Evolutionary conservation across 2,329 filamentous ascomycete genomes (phyloP).

Genomic region (Saccharata proteae): DNA sequence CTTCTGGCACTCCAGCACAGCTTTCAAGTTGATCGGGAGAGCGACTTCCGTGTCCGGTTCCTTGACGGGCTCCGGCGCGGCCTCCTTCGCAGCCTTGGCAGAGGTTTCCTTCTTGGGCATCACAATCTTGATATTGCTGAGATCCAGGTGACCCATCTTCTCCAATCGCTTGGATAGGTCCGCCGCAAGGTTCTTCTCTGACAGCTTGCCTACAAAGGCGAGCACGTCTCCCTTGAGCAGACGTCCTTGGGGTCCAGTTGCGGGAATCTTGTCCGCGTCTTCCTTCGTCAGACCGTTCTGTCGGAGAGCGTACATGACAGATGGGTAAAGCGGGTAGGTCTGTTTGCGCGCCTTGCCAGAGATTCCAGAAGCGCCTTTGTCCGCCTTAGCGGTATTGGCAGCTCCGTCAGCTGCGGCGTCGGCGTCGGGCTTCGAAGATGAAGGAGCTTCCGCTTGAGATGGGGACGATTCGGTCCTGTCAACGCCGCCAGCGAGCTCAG

Average conservation of each 20-base stretch:
- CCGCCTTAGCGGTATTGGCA: slow-evolving; percentile 30
- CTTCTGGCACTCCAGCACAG: slow-evolving; percentile 69
- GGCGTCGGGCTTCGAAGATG: slow-evolving; percentile 21
- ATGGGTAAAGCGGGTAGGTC: slow-evolving; percentile 66
- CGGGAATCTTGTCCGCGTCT: slow-evolving; percentile 68
- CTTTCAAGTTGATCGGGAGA: slow-evolving; percentile 64
- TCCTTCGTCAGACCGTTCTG: slow-evolving; percentile 64
- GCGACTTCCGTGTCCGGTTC: slow-evolving; percentile 48
- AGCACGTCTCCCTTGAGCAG: slow-evolving; percentile 93
- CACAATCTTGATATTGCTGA: slow-evolving; percentile 80
- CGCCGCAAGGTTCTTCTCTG: slow-evolving; percentile 54
- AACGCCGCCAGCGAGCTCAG: background rate
- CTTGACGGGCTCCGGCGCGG: slow-evolving; percentile 30
- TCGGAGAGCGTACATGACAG: slow-evolving; percentile 71
- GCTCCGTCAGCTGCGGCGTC: slow-evolving; percentile 11
- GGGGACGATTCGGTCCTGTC: slow-evolving; percentile 13
- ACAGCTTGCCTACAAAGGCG: slow-evolving; percentile 70
- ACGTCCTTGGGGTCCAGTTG: slow-evolving; percentile 76
- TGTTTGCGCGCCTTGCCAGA: slow-evolving; percentile 46
- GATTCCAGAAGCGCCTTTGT: slow-evolving; percentile 45
- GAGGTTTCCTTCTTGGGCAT: slow-evolving; percentile 22
- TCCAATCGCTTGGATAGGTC: slow-evolving; percentile 59
- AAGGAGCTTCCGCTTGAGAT: slow-evolving; percentile 13
- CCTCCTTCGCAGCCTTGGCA: slow-evolving; percentile 23
- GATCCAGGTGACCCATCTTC: slow-evolving; percentile 72